phyloP scores from a whole-genome alignment of 805 yeast genomes.

The Lachancea kluyveri region DNA sequence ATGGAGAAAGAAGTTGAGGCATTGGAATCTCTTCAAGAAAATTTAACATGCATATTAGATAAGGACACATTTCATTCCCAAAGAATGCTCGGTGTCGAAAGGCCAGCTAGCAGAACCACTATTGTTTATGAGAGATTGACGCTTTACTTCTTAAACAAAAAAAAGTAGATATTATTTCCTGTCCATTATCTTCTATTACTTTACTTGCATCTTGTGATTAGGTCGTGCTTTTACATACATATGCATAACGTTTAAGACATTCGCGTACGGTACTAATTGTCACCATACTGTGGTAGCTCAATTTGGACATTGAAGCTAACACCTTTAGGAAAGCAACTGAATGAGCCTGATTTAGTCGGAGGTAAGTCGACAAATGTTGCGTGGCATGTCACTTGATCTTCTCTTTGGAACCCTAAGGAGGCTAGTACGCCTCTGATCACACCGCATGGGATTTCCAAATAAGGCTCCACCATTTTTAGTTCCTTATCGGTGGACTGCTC shows the following conservation, averaged over 20 bases:
- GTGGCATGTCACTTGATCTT: conserved; percentile 22
- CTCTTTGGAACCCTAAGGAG: conserved; percentile 22
- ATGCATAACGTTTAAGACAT: too few relatives aligned
- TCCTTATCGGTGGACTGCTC: conserved; percentile 17
- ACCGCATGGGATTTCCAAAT: conserved; percentile 29
- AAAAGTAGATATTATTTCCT: too few relatives aligned
- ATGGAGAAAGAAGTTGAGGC: conserved; percentile 13
- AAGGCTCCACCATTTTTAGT: conserved; percentile 25
- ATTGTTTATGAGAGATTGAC: too few relatives aligned
- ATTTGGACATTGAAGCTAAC: conserved; percentile 30
- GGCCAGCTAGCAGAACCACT: too few relatives aligned
- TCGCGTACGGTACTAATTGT: too few relatives aligned
- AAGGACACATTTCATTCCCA: too few relatives aligned
- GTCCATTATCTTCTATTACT: too few relatives aligned
- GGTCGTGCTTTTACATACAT: too few relatives aligned
- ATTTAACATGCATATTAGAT: too few relatives aligned
- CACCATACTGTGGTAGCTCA: conserved; percentile 7
- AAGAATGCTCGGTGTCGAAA: too few relatives aligned
- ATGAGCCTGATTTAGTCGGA: conserved; percentile 10
- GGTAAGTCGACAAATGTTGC: conserved; percentile 27
- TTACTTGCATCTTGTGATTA: too few relatives aligned
- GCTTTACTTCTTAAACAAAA: too few relatives aligned
- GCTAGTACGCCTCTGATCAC: conserved; percentile 28
- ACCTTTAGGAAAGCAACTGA: conserved; percentile 20
- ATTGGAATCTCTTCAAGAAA: conserved; percentile 8